Base-by-base conservation (phyloP, 371 early-diverging fungal genomes). In the Smittium culicis region DNA sequence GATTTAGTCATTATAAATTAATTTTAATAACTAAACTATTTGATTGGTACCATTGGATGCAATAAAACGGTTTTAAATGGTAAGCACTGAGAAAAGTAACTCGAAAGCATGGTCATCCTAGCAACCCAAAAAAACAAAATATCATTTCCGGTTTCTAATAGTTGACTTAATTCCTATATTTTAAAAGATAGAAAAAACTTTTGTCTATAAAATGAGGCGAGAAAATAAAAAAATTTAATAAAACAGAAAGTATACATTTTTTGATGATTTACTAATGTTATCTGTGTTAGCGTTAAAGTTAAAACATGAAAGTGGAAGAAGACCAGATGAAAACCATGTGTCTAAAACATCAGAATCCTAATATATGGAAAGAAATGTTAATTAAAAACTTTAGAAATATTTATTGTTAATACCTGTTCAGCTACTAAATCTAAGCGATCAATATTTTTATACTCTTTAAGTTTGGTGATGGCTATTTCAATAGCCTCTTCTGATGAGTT, bases 81-180 rank as follows among this genome's bases (percentile, higher is more conserved):
- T 16, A 81, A 76, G 1, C 83, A 71, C 64, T 85, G 67, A 1
- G 92, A 83, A 67, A 99, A 84, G 70, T 96, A 85, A 35, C 91
- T 85, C 66, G 93, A 86, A 62, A 99, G 76, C 98, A 99, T 99
- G 1, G 92, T 93, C 99, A 99, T 99, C 63, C 99, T 84, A 11
- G 98, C 97, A 16, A 99, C 97, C 99, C 99, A 99, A 75, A 99
- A 99, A 82, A 99, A 99, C 61, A 99, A 76, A 73, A 99, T 99
- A 79, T 99, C 99, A 70, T 83, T 86, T 0, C 99, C 99, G 30
- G 99, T 99, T 77, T 99, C 99, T 72, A 99, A 83, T 14, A 99
- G 70, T 29, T 87, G 79, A 65, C 89, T 87, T 27, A 77, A 67
- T 0, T 71, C 64, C 30, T 16, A 28, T 27, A n/a, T n/a, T n/a